Evolutionary conservation across 208 protist genomes (phyloP).

Genomic region (Acanthamoeba culbertsoni): DNA sequence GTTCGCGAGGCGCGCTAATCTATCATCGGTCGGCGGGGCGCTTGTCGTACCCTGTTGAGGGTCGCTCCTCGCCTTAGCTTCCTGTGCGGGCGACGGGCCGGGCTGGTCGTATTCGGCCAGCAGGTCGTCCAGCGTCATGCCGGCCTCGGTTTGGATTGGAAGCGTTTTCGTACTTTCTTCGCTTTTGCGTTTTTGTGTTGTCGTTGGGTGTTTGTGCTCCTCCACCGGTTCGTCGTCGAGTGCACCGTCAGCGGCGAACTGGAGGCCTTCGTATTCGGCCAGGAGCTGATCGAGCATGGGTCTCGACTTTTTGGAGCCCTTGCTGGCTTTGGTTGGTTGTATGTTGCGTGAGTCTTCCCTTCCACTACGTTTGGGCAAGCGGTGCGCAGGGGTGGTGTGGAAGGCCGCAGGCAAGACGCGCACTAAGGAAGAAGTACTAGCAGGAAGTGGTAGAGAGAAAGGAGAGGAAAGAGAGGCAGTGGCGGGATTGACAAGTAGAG

Average conservation of each 20-base stretch:
- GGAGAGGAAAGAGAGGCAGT: not conserved
- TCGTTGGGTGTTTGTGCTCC: not conserved
- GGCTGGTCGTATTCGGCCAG: not conserved
- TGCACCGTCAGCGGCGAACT: not conserved
- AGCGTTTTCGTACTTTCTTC: not conserved
- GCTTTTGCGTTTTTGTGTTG: not conserved
- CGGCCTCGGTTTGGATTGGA: not conserved
- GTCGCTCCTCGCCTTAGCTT: not conserved
- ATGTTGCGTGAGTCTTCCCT: too few species aligned
- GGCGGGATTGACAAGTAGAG: not conserved
- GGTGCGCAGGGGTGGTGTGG: not conserved
- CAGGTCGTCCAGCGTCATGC: conserved; percentile 12
- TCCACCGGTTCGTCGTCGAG: not conserved
- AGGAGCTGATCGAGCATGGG: conserved; percentile 20
- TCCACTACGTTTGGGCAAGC: too few species aligned
- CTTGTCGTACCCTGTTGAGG: not conserved
- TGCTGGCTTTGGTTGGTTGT: not conserved
- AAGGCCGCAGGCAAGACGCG: not conserved
- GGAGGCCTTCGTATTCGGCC: not conserved
- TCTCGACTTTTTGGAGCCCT: not conserved
- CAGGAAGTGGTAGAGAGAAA: not conserved
- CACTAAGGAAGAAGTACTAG: not conserved
- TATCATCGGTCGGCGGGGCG: not conserved
- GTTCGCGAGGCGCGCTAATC: not conserved
- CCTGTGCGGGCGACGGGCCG: not conserved